These are phyloP conservation scores for Beauveria scarabaeidicola DNA, from an alignment of 2,329 filamentous ascomycete species.

Conservation along the genomic window DNA sequence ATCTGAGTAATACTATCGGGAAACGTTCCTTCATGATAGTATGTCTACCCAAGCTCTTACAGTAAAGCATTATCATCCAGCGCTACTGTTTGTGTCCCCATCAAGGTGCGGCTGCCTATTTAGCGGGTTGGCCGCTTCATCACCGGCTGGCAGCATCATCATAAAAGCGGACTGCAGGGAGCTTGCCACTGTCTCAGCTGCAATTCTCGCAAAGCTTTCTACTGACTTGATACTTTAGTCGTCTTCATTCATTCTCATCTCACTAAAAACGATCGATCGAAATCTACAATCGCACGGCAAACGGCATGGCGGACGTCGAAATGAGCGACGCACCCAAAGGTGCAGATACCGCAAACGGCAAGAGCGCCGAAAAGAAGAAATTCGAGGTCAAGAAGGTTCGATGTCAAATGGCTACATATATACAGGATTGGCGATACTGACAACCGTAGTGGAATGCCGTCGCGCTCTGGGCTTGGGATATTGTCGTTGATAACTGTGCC, in stretches of 20 bases:
- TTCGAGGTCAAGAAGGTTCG: slow-evolving; percentile 98
- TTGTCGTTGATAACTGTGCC: slow-evolving; percentile 98
- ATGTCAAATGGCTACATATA: neutral
- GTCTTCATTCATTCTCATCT: neutral
- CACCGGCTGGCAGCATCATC: neutral
- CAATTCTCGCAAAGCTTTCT: neutral
- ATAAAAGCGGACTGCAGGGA: neutral
- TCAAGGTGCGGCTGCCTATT: neutral
- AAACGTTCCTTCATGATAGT: neutral
- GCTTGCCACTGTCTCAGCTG: neutral
- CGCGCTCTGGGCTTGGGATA: slow-evolving; percentile 98
- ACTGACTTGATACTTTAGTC: neutral
- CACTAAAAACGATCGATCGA: neutral
- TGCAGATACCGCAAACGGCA: slow-evolving; percentile 38
- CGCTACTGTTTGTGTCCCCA: neutral
- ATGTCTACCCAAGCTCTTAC: neutral
- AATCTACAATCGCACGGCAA: neutral
- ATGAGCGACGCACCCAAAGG: slow-evolving; percentile 77
- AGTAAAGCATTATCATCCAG: neutral
- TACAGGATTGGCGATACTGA: slow-evolving; percentile 12
- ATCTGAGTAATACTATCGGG: neutral
- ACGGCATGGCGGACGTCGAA: slow-evolving; percentile 81
- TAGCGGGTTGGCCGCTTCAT: neutral
- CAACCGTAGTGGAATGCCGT: slow-evolving; percentile 85
- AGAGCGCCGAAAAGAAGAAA: slow-evolving; percentile 70